Base-by-base conservation (phyloP, 1,284 basidiomycete genomes). In the Ustilago curta region DNA sequence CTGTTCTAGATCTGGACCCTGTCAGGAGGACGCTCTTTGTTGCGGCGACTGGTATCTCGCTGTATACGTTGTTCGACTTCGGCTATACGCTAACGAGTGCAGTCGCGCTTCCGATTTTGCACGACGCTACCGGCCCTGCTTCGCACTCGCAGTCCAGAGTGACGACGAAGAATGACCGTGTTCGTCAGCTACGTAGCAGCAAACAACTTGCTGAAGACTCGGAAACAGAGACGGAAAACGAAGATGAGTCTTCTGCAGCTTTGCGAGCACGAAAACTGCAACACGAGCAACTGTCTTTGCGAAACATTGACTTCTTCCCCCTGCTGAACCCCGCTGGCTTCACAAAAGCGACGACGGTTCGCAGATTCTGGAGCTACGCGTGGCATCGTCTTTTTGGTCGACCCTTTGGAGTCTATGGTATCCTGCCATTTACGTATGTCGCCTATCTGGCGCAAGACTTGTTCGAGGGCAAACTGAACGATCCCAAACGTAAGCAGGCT, bases 291-390 rank as follows among this genome's bases (percentile, higher is more conserved):
- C 47, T 74, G 5, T 58, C 64, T n/a, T 49, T 74, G 21, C 69
- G 75, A 45, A 78, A 78, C 48, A 55, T 78, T 21, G 76, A 76
- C n/a, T 78, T 78, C 47, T 78, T 76, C 63, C 76, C 76, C 0
- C 59, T 78, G 5, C 69, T 78, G 55, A 78, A 78, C 53, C 73
- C 76, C 0, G 62, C 75, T 11, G 70, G 68, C 0, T 60, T 70
- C 50, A 72, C 69, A 6, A 49, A 69, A 37, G 64, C 75, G 3
- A 67, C 65, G 1, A 72, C 68, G 11, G 73, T 78, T 23, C 37
- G 68, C 3, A 51, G 67, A 3, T 77, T 77, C 49, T 75, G 76
- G 76, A 63, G 59, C 47, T 76, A 75, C 12, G 67, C 67, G 0
- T 77, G 72, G 76, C 76, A 77, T 37, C 60, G 72, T 3, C 57